phyloP scores from a whole-genome alignment of 192 early-diverging fungal genomes.

The Coemansia umbellata region DNA sequence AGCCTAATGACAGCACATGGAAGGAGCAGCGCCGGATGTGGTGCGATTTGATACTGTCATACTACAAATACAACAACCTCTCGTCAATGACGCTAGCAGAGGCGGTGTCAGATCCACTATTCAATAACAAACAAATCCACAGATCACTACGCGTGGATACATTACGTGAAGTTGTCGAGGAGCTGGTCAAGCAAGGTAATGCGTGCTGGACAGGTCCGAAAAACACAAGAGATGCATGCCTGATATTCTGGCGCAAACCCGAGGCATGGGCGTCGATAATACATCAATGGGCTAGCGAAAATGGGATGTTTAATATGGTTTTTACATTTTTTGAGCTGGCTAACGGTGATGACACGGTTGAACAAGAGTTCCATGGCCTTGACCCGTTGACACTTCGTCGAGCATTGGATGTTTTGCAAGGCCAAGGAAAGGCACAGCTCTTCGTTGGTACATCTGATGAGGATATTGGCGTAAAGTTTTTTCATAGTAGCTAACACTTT shows the following conservation, averaged over 20 bases:
- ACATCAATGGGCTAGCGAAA: constrained; percentile 73
- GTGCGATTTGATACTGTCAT: constrained; percentile 71
- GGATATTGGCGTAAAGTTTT: constrained; percentile 88
- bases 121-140: constrained; percentile 66
- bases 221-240: constrained; percentile 52
- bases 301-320: constrained; percentile 75
- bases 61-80: constrained; percentile 61
- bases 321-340: constrained; percentile 86
- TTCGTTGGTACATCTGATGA: constrained; percentile 60
- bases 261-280: constrained; percentile 87
- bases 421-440: constrained; percentile 76
- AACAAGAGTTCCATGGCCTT: constrained; percentile 75
- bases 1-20: constrained; percentile 80
- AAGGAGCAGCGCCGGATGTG: constrained; percentile 76
- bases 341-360: constrained; percentile 77
- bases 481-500: constrained; percentile 19
- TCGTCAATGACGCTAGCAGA: constrained; percentile 64
- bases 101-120: constrained; percentile 55
- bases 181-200: constrained; percentile 64
- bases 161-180: constrained; percentile 68
- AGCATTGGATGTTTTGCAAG: constrained; percentile 76
- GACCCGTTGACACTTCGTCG: constrained; percentile 68
- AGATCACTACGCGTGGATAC: constrained; percentile 61
- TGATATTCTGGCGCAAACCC: constrained; percentile 84
- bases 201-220: constrained; percentile 46